These are phyloP conservation scores for Epichloe uncinata DNA, from an alignment of 2,329 filamentous ascomycete species.

Conservation along the genomic window DNA sequence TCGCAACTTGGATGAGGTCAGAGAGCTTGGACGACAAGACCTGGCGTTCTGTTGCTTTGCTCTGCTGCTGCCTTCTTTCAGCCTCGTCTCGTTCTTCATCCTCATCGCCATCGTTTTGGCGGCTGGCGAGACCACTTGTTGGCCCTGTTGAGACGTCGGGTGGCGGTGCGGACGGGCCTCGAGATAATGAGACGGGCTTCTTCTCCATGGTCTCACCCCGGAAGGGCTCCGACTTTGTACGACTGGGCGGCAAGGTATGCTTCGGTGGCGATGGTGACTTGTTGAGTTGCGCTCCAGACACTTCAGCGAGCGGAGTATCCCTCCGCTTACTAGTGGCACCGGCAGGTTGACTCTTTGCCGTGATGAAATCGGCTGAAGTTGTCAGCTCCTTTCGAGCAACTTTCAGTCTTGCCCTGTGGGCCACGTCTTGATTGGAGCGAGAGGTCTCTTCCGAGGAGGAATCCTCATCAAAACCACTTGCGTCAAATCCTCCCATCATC, in stretches of 20 bases:
- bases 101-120: slow-evolving; percentile 2
- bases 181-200: slow-evolving; percentile 1
- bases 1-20: slow-evolving; percentile 23
- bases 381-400: slow-evolving; percentile 11
- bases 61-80: slow-evolving; percentile 15
- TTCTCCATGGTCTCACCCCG: slow-evolving; percentile 6
- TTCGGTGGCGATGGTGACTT: slow-evolving; percentile 24
- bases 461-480: slow-evolving; percentile 25
- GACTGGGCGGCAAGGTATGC: slow-evolving; percentile 7
- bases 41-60: slow-evolving; percentile 24
- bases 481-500: slow-evolving; percentile 21
- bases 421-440: background rate
- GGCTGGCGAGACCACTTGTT: background rate
- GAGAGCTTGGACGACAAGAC: slow-evolving; percentile 29
- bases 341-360: slow-evolving; percentile 25
- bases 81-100: background rate
- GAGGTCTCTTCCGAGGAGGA: slow-evolving; percentile 11
- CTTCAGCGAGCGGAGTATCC: slow-evolving; percentile 26
- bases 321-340: slow-evolving; percentile 15
- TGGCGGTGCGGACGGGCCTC: slow-evolving; percentile 6
- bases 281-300: slow-evolving; percentile 28
- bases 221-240: slow-evolving; percentile 27
- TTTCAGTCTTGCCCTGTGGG: background rate
- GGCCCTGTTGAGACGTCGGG: background rate
- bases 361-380: slow-evolving; percentile 26